Conservation (phyloP, 2,329 filamentous ascomycete species). For the Colletotrichum incanum region DNA sequence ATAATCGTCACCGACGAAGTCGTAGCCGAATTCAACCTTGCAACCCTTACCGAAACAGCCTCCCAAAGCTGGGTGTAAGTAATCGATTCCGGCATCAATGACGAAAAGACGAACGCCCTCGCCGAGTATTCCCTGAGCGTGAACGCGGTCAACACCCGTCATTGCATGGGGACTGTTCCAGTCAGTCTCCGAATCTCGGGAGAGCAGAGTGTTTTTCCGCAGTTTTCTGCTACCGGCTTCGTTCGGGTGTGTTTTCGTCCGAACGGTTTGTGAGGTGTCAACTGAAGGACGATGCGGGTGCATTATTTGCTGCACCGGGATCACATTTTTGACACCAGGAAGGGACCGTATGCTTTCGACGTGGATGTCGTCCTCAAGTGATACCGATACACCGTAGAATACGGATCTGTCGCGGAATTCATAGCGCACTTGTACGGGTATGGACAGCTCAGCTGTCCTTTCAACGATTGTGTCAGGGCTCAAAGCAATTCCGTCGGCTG, state of each 20-base stretch:
- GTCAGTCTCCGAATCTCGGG: not conserved
- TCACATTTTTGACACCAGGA: slow-evolving; percentile 17
- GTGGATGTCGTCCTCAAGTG: slow-evolving; percentile 5
- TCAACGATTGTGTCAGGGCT: slow-evolving; percentile 1
- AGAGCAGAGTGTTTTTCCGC: not conserved
- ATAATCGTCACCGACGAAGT: slow-evolving; percentile 46
- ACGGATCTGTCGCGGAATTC: slow-evolving; percentile 22
- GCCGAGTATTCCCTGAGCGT: slow-evolving; percentile 26
- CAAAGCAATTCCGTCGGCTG: not conserved
- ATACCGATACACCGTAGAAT: slow-evolving; percentile 28
- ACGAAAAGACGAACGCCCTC: slow-evolving; percentile 31
- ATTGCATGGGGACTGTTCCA: slow-evolving; percentile 34
- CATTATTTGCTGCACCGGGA: slow-evolving; percentile 6
- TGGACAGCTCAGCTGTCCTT: slow-evolving; percentile 7
- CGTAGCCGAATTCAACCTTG: slow-evolving; percentile 44
- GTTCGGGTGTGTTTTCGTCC: too few species aligned
- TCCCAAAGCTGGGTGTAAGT: slow-evolving; percentile 24
- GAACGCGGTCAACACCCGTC: slow-evolving; percentile 30
- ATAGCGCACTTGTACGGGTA: slow-evolving; percentile 22
- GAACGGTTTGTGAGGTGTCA: not conserved
- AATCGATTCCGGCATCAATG: slow-evolving; percentile 39
- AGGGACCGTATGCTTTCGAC: slow-evolving; percentile 15
- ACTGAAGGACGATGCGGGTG: slow-evolving; percentile 9
- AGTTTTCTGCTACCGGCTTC: not conserved
- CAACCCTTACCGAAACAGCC: slow-evolving; percentile 34